Conservation (phyloP, 176 grass and related monocot species). For the Tillandsia fasciculata region DNA sequence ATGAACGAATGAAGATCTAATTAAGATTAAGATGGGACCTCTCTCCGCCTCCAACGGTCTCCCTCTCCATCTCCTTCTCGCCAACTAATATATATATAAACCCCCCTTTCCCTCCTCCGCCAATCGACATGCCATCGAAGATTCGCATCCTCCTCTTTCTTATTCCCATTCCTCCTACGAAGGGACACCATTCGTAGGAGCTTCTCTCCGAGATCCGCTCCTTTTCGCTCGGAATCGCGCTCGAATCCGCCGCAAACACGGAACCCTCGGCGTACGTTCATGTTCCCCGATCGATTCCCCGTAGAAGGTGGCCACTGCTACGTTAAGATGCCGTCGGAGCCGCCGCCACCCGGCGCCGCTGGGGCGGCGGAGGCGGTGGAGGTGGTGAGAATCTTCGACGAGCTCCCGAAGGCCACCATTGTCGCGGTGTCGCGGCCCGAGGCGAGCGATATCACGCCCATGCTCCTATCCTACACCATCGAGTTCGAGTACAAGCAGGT, state of each 20-base stretch:
- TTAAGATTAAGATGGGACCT: not conserved
- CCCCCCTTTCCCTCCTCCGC: no score
- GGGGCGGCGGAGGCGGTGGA: constrained; percentile 36
- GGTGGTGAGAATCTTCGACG: constrained; percentile 53
- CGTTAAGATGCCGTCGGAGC: constrained; percentile 38
- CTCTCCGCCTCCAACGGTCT: not conserved
- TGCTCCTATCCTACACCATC: constrained; percentile 90
- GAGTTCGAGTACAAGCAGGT: constrained; percentile 96
- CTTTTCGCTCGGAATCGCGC: not conserved
- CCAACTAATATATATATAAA: not conserved
- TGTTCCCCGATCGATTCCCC: constrained; percentile 10
- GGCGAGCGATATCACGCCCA: constrained; percentile 82
- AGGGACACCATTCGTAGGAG: no score
- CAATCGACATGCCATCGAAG: not conserved
- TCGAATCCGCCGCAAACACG: not conserved
- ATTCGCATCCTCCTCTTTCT: not conserved
- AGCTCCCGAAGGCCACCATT: constrained; percentile 63
- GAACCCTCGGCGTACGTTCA: not conserved
- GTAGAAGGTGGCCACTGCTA: constrained; percentile 7
- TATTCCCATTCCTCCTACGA: not conserved
- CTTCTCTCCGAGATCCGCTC: not conserved
- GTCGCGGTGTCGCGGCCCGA: constrained; percentile 74
- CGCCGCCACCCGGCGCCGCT: constrained; percentile 30
- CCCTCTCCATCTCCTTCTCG: not conserved
- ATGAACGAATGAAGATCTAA: no score